Conservation (phyloP, 108 stramenopile species). For the Pseudonitzschia delicatissima region DNA sequence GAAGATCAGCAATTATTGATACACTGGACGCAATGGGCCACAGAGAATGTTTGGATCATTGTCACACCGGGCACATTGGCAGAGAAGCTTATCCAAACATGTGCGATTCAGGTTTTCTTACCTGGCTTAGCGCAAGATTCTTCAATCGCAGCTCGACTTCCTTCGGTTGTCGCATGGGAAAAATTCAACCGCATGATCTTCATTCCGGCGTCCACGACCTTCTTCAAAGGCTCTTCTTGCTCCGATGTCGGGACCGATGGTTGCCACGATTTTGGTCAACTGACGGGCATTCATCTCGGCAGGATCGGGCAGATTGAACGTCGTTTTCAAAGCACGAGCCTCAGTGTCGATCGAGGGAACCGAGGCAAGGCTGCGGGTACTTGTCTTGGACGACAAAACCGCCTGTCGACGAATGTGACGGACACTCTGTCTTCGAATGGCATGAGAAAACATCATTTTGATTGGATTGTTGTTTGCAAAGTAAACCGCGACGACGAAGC, state of each 20-base stretch:
- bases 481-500: too few species aligned
- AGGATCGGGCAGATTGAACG: slow-evolving; percentile 46
- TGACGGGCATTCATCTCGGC: slow-evolving; percentile 28
- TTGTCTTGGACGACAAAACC: not conserved
- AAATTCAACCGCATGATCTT: slow-evolving; percentile 94
- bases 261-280: slow-evolving; percentile 91
- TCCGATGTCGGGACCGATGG: slow-evolving; percentile 94
- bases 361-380: not conserved
- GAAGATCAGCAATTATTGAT: too few species aligned
- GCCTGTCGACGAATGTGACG: not conserved
- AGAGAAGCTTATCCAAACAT: too few species aligned
- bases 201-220: slow-evolving; percentile 81
- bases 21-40: too few species aligned
- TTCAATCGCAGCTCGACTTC: slow-evolving; percentile 87
- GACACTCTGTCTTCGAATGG: not conserved
- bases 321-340: slow-evolving; percentile 26
- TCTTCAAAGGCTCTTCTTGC: slow-evolving; percentile 71
- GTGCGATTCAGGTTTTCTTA: too few species aligned
- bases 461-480: too few species aligned
- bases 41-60: not conserved
- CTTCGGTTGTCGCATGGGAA: slow-evolving; percentile 92
- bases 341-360: slow-evolving; percentile 1
- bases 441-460: slow-evolving; percentile 3
- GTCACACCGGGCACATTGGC: not conserved
- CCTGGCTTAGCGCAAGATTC: slow-evolving; percentile 75